Evolutionary conservation across 305 asterid species (phyloP).

Genomic region (Fraxinus platypoda): DNA sequence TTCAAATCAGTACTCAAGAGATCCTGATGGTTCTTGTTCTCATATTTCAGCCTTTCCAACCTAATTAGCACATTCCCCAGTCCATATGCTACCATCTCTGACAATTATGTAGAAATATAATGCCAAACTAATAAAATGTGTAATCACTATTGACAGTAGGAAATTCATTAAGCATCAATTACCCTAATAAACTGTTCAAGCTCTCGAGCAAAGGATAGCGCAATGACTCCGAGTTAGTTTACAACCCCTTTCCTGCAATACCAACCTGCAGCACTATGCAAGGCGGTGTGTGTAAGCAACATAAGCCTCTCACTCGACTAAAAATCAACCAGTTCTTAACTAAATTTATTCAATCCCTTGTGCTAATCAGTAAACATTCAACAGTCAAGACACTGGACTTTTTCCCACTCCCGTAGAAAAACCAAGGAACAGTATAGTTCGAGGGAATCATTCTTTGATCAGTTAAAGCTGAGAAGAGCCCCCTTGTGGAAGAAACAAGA

Average conservation of each 20-base stretch:
- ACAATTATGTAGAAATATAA: background rate
- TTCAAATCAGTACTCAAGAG: background rate
- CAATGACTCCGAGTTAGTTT: background rate
- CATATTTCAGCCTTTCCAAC: background rate
- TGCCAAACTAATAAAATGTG: background rate
- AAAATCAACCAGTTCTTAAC: background rate
- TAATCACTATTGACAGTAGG: background rate
- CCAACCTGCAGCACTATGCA: background rate
- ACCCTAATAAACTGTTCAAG: background rate
- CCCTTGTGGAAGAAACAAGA: background rate
- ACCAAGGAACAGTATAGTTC: background rate
- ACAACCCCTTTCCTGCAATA: background rate
- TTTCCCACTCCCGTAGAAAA: background rate
- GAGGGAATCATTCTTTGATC: background rate
- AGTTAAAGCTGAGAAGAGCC: background rate
- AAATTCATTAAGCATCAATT: background rate
- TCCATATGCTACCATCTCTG: background rate
- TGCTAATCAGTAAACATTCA: background rate
- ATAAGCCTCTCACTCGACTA: background rate
- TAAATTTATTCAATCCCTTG: background rate
- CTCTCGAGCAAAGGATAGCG: background rate
- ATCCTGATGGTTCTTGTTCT: background rate
- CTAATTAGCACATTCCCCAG: background rate
- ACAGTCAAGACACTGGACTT: background rate
- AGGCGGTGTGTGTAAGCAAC: background rate